Evolutionary conservation across 2,329 filamentous ascomycete species (phyloP).

Genomic region (Xylariaceae sp.): DNA sequence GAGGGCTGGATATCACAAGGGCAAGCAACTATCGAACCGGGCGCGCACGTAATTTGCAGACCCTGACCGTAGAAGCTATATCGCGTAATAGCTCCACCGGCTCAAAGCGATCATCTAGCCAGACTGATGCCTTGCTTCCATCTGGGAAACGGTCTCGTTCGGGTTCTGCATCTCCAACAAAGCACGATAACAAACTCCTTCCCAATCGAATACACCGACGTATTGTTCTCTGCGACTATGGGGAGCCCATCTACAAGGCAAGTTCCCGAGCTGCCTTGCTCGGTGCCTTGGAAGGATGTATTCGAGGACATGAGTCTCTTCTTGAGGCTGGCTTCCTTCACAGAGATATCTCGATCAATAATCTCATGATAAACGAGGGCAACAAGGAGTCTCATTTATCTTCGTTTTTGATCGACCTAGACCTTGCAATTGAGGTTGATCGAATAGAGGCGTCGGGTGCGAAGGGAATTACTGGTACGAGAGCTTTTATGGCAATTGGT

Average conservation of each 20-base stretch:
- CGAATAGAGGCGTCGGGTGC: constrained; percentile 42
- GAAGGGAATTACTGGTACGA: constrained; percentile 43
- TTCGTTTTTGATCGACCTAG: constrained; percentile 31
- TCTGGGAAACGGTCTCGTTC: constrained; percentile 18
- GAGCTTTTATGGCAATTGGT: constrained; percentile 21
- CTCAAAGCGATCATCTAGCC: constrained; percentile 18
- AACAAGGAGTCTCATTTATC: constrained; percentile 41
- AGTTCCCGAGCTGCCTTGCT: constrained; percentile 45
- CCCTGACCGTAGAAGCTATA: background rate
- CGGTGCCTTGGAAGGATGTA: constrained; percentile 43
- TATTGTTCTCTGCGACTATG: constrained; percentile 47
- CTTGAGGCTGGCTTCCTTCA: constrained; percentile 45
- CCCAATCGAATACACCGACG: constrained; percentile 48
- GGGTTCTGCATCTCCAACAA: constrained; percentile 14
- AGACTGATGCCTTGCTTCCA: constrained; percentile 15
- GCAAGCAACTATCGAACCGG: constrained; percentile 16
- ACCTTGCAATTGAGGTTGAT: constrained; percentile 39
- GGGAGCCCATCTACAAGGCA: constrained; percentile 47
- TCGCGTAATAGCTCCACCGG: constrained; percentile 11
- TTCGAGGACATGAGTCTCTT: constrained; percentile 44
- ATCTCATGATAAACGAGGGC: constrained; percentile 51
- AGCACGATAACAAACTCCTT: constrained; percentile 16
- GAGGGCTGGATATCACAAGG: constrained; percentile 43
- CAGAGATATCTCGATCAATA: constrained; percentile 49
- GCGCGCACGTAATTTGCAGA: background rate